Base-by-base conservation (phyloP, 2,329 filamentous ascomycete genomes). In the Stagonosporopsis cucurbitacearum region DNA sequence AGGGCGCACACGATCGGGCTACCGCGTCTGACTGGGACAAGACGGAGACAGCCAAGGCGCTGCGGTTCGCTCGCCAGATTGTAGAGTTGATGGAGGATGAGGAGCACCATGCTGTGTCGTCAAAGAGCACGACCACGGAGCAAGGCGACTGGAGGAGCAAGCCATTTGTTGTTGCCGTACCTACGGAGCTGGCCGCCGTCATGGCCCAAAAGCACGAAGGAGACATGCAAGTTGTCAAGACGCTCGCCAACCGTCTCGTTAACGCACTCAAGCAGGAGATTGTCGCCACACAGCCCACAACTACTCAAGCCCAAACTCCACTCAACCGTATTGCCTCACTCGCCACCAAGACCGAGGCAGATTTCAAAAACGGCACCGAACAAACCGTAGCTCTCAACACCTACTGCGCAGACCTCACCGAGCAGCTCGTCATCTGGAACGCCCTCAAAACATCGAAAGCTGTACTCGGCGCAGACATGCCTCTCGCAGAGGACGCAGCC, bases 141-240 rank as follows among this genome's bases (percentile, higher is more conserved):
- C n/a, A 69, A 72, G 48, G 67, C 51, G 51, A 69, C 23, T 59
- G 57, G 44, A 65, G 66, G 39, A 53, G 66, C 7, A 61, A 67
- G 40, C 76, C 78, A 1, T 64, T 67, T 4, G 71, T 78, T 4
- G 67, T 81, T 30, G 79, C 75, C n/a, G 56, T 76, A 25, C 75
- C 77, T 47, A 65, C 80, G 6, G 78, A 80, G 63, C 58, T 82
- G 65, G 71, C 75, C 17, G 78, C 79, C 25, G 69, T 77, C 5
- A 66, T 73, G 40, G 76, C 75, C 3, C 70, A 75, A 47, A 71
- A 67, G 54, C 67, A 77, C 37, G 62, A 78, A 40, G 71, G 61
- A 28, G 71, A 75, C 39, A 69, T 72, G 1, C 73, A 74, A n/a
- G 70, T 75, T 22, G 77, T 81, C 25, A 72, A 70, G 54, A 74